These are phyloP conservation scores for Lachancea thermotolerans DNA, from an alignment of 805 yeast genomes.

Conservation along the genomic window DNA sequence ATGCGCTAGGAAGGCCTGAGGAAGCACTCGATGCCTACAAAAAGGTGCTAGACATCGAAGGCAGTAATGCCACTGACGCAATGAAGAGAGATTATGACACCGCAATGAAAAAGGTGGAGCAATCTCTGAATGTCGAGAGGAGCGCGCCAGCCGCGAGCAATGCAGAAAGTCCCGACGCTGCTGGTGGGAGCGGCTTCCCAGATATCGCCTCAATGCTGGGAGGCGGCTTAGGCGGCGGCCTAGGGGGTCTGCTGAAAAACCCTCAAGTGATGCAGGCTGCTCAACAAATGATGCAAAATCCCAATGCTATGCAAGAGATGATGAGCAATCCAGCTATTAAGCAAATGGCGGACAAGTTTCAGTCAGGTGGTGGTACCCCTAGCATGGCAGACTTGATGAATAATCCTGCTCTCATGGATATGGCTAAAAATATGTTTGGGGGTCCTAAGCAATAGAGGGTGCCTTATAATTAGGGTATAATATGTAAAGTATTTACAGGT, in stretches of 20 bases:
- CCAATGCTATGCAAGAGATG: constrained; percentile 63
- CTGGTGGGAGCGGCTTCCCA: constrained; percentile 53
- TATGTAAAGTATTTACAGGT: constrained; percentile 5
- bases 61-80: constrained; percentile 74
- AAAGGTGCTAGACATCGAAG: constrained; percentile 81
- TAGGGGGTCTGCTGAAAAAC: constrained; percentile 69
- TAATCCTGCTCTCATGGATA: constrained; percentile 67
- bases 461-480: background rate
- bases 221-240: constrained; percentile 62
- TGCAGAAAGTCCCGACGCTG: constrained; percentile 21
- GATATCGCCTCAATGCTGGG: constrained; percentile 65
- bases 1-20: constrained; percentile 88
- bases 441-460: background rate
- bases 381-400: constrained; percentile 66
- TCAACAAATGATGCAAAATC: constrained; percentile 80
- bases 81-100: constrained; percentile 93
- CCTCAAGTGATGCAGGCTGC: constrained; percentile 93
- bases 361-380: constrained; percentile 60
- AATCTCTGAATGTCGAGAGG: constrained; percentile 48
- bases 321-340: constrained; percentile 76
- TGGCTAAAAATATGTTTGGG: constrained; percentile 69
- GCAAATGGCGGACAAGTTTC: constrained; percentile 76
- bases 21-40: constrained; percentile 88
- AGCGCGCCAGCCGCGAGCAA: constrained; percentile 19
- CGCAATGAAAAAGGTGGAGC: constrained; percentile 81